Evolutionary conservation across 164 flowering plant species (phyloP), one percentile per base, ranked within the genome.

Genomic region (Hamamelis virginiana): DNA sequence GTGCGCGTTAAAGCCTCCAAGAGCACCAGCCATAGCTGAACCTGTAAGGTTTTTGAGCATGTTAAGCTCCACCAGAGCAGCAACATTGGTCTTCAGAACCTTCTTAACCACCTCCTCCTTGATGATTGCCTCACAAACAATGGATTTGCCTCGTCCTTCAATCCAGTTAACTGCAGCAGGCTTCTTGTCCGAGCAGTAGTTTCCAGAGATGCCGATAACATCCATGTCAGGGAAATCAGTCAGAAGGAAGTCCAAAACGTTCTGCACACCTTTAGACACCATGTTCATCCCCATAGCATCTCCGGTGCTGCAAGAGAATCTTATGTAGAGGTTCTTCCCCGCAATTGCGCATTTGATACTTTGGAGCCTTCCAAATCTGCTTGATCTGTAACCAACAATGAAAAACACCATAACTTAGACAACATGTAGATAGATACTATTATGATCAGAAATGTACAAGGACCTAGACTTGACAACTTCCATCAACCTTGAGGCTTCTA

Each of bases 241-340:
- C 69, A 70, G 84, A 58, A 85, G 85, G 71, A 79, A 82, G 47
- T 87, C 89, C 52, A 87, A 5, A 11, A 85, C 89, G 47, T 87
- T 85, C 71, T 85, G 89, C 21, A 85, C 89, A 41, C 89, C 85
- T 62, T 85, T 85, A 47, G 89, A 85, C 28, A 83, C 79, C 89
- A 85, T 83, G 77, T 85, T 85, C 89, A 85, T 85, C 59, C 89
- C 86, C 86, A 86, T 87, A 9, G 90, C 88, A 67, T 86, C 88
- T 0, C 88, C 90, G 0, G 90, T 86, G 74, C 80, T 76, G 79
- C 87, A 80, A 2, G 74, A 28, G 72, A 86, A 85, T 64, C 88
- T 73, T 22, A 80, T 55, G 74, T 81, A 86, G 11, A 86, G 77
- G 43, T 85, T 85, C 75, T 83, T 86, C 23, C 90, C 90, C 6